These are phyloP conservation scores for Ormosia semicastrata DNA, from an alignment of 306 rosid genomes.

Conservation along the genomic window DNA sequence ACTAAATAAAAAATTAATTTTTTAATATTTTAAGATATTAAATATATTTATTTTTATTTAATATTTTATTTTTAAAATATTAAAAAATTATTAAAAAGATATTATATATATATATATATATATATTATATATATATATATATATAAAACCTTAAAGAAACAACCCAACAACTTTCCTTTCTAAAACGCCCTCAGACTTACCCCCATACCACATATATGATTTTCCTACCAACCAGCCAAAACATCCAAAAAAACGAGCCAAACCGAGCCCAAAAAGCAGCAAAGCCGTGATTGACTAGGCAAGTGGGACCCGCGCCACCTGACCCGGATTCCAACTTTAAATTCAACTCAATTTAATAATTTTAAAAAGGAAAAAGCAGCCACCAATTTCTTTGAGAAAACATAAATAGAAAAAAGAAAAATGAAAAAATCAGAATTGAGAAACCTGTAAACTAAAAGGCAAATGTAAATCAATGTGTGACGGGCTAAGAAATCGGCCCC, in stretches of 20 bases:
- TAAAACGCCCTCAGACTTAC: slow-evolving; percentile 29
- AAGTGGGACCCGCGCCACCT: slow-evolving; percentile 43
- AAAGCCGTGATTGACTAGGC: slow-evolving; percentile 58
- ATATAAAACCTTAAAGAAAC: not conserved
- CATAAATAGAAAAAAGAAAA: not conserved
- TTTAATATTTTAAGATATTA: too few species aligned
- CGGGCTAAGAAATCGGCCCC: slow-evolving; percentile 55
- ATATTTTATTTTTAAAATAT: too few species aligned
- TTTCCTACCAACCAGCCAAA: slow-evolving; percentile 38
- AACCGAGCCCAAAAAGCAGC: slow-evolving; percentile 27
- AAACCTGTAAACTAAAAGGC: slow-evolving; percentile 37
- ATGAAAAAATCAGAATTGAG: not conserved
- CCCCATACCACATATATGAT: not conserved
- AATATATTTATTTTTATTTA: too few species aligned
- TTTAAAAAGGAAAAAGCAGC: slow-evolving; percentile 34
- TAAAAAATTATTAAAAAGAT: not conserved
- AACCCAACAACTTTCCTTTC: not conserved
- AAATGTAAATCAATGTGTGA: slow-evolving; percentile 55
- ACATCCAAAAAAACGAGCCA: slow-evolving; percentile 16
- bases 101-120: too few species aligned
- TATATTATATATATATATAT: too few species aligned
- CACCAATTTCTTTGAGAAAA: slow-evolving; percentile 14
- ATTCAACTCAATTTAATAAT: slow-evolving; percentile 51
- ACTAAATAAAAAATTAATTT: too few species aligned
- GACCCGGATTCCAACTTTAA: slow-evolving; percentile 62